phyloP scores from a whole-genome alignment of 2,329 filamentous ascomycete genomes.

The Phialocephala sp. region DNA sequence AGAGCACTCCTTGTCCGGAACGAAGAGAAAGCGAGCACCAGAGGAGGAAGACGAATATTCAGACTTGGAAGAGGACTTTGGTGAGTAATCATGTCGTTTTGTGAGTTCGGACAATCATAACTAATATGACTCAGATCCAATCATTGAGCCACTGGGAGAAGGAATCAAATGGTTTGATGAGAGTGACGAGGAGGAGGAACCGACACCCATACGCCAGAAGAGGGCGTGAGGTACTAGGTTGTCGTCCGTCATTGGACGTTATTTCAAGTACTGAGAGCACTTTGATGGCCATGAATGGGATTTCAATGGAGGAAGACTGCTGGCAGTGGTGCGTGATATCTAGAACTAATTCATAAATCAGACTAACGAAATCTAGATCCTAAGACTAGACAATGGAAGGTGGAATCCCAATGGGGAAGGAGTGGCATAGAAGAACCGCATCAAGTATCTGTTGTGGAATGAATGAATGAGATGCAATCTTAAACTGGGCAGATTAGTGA shows the following conservation, averaged over 20 bases:
- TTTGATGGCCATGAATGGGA: neutral
- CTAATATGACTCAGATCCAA: neutral
- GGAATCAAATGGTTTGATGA: conserved; percentile 11
- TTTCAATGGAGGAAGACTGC: neutral
- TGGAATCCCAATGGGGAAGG: neutral
- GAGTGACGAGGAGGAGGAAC: conserved; percentile 9
- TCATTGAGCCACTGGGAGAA: neutral
- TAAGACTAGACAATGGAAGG: neutral
- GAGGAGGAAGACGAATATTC: conserved; percentile 2
- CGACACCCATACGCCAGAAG: neutral
- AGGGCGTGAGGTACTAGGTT: neutral
- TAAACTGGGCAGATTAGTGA: neutral
- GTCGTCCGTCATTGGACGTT: neutral
- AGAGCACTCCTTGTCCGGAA: neutral
- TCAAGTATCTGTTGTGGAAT: neutral
- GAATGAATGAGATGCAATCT: neutral
- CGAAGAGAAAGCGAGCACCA: neutral
- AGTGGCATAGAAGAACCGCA: neutral
- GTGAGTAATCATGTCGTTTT: neutral
- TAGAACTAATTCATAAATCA: neutral
- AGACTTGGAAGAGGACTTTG: neutral
- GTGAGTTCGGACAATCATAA: neutral
- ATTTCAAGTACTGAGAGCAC: neutral
- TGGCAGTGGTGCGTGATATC: neutral
- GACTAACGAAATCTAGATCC: neutral